Evolutionary conservation across 176 grass and related monocot species (phyloP).

Genomic region (Aegilops umbellulata): DNA sequence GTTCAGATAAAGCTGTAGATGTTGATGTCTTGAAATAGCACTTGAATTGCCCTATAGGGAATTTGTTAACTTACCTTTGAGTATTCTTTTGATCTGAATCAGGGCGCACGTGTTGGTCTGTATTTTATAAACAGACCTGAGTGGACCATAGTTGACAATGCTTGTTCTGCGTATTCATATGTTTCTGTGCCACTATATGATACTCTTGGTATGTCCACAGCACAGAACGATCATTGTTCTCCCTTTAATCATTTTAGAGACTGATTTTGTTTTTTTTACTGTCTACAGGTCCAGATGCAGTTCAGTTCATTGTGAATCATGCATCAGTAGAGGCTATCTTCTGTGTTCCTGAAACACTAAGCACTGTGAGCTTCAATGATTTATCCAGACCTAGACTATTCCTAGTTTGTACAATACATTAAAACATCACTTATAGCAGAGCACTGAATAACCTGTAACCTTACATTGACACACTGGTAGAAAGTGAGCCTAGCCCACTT

Average conservation of each 20-base stretch:
- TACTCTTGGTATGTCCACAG: slow-evolving; percentile 63
- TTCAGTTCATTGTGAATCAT: slow-evolving; percentile 93
- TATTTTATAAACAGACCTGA: slow-evolving; percentile 97
- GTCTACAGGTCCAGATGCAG: slow-evolving; percentile 88
- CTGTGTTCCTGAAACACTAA: slow-evolving; percentile 84
- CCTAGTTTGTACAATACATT: slow-evolving; percentile 2
- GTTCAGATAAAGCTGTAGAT: neutral
- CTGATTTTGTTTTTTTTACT: neutral
- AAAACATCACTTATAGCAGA: neutral
- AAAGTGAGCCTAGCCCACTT: neutral
- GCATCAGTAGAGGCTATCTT: slow-evolving; percentile 77
- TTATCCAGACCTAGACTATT: slow-evolving; percentile 7
- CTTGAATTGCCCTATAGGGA: neutral
- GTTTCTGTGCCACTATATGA: slow-evolving; percentile 85
- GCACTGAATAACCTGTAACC: neutral
- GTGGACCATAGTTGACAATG: slow-evolving; percentile 91
- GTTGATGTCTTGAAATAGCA: neutral
- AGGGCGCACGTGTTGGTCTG: slow-evolving; percentile 75
- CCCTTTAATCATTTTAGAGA: slow-evolving; percentile 5
- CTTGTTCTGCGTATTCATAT: slow-evolving; percentile 86
- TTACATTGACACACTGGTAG: neutral
- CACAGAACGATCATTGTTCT: neutral
- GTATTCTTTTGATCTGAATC: slow-evolving; percentile 27
- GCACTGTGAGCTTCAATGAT: slow-evolving; percentile 51
- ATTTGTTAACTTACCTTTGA: neutral